Evolutionary conservation across 306 rosid genomes (phyloP), one percentile per base, ranked within the genome.

Genomic region (Oemleria cerasiformis): DNA sequence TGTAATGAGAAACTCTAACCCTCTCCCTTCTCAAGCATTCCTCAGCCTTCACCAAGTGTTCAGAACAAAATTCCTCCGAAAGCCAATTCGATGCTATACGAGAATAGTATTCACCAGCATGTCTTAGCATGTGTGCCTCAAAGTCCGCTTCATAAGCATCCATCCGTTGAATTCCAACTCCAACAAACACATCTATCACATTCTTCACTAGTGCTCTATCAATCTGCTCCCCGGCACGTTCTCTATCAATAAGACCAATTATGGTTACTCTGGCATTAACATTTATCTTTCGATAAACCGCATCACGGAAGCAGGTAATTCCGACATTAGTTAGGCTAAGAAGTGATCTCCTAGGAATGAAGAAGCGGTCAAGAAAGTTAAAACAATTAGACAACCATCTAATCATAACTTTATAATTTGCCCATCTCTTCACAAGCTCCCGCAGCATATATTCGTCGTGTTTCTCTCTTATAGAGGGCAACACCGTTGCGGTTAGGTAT

Each of bases 171-270:
- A 78, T 75, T 34, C 89, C 91, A 54, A 87, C 84, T 70, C 81
- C 91, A 66, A 86, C 88, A 87, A 82, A 87, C 67, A 86, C 79
- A 73, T 76, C 82, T 50, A 90, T 53, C 61, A 79, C 81, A 48
- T 82, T 87, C 80, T 87, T 90, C 78, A 86, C 54, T 64, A 90
- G 77, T 0, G 89, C 84, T 64, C 79, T 66, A 36, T 87, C 92
- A 84, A 90, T 86, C 73, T 90, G 89, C 77, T 85, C 86, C 9
- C 96, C 92, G 30, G 84, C 91, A 0, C 89, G 89, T 55, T 90
- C 96, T 73, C 80, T 84, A 71, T 87, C 64, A 65, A 90, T 79
- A 67, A 84, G 83, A 71, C 75, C 13, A 40, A 90, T 86, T 56
- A 87, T 72, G 17, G 80, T 80, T 57, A 72, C 78, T 74, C 84